These are phyloP conservation scores for Candida oleophila DNA, from an alignment of 805 yeast genomes.

Conservation along the genomic window DNA sequence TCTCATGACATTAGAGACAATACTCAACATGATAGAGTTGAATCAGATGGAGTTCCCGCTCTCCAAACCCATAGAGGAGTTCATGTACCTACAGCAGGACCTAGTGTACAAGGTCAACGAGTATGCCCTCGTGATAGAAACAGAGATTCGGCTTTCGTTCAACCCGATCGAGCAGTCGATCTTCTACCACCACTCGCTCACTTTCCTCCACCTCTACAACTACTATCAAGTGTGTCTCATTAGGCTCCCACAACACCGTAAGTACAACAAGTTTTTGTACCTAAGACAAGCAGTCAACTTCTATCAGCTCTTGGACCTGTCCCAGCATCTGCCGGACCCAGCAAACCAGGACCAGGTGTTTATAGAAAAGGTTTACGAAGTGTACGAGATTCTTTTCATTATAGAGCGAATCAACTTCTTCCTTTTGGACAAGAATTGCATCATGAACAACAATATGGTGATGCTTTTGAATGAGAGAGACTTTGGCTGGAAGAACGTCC, in stretches of 20 bases:
- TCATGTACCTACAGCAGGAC: neutral
- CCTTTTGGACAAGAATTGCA: slow-evolving; percentile 14
- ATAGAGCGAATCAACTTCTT: slow-evolving; percentile 25
- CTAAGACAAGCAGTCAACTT: slow-evolving; percentile 28
- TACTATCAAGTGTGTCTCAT: slow-evolving; percentile 22
- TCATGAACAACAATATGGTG: slow-evolving; percentile 13
- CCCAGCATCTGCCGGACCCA: slow-evolving; percentile 6
- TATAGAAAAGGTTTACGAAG: slow-evolving; percentile 25
- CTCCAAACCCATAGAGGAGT: neutral
- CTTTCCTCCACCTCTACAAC: slow-evolving; percentile 27
- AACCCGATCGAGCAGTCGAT: slow-evolving; percentile 9
- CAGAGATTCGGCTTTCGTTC: slow-evolving; percentile 1
- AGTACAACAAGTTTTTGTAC: slow-evolving; percentile 19
- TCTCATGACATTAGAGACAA: slow-evolving; percentile 2
- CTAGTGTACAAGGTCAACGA: slow-evolving; percentile 1
- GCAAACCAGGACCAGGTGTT: slow-evolving; percentile 3
- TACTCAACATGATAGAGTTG: slow-evolving; percentile 3
- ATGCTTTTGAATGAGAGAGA: neutral
- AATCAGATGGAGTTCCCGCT: neutral
- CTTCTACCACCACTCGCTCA: slow-evolving; percentile 29
- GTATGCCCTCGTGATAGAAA: neutral
- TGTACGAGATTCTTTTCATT: slow-evolving; percentile 28
- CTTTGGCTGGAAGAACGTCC: neutral
- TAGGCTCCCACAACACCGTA: neutral
- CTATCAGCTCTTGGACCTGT: slow-evolving; percentile 27